Percentiles rank a stretch among this genome's conserved stretches.
These are phyloP conservation scores for Penicillium alfredii DNA, from an alignment of 495 filamentous ascomycete species.

Conservation along the genomic window DNA sequence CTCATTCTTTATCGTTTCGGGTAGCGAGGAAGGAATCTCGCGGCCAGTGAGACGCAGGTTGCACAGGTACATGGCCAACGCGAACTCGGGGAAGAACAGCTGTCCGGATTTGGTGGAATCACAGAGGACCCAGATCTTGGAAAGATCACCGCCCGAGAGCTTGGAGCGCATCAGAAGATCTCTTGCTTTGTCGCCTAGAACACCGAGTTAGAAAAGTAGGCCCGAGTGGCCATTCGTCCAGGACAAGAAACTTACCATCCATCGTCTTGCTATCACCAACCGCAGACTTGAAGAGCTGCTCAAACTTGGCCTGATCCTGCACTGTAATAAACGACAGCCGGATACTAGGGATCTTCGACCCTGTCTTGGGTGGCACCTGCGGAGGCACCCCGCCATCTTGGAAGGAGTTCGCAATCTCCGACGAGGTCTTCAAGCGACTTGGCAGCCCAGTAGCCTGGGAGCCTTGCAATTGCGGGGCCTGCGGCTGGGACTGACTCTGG, in stretches of 20 bases:
- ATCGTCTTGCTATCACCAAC: slow-evolving; percentile 82
- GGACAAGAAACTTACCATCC: slow-evolving; percentile 57
- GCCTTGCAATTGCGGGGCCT: slow-evolving; percentile 46
- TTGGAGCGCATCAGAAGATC: slow-evolving; percentile 85
- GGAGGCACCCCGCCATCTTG: slow-evolving; percentile 41
- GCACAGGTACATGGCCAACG: slow-evolving; percentile 97
- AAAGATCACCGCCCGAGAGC: slow-evolving; percentile 72
- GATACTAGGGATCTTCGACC: slow-evolving; percentile 85
- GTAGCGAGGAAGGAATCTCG: slow-evolving; percentile 63
- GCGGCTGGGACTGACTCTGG: slow-evolving; percentile 25
- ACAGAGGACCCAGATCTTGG: slow-evolving; percentile 89
- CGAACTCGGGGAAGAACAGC: slow-evolving; percentile 96
- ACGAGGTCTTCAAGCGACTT: slow-evolving; percentile 60
- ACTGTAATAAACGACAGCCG: slow-evolving; percentile 92
- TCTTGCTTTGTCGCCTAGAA: slow-evolving; percentile 70
- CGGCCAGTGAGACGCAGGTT: slow-evolving; percentile 88
- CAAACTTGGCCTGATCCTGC: slow-evolving; percentile 94
- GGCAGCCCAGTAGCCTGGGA: slow-evolving; percentile 33
- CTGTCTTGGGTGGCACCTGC: slow-evolving; percentile 48
- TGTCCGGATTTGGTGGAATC: slow-evolving; percentile 97
- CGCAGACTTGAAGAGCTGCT: slow-evolving; percentile 95
- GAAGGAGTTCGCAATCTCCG: slow-evolving; percentile 83
- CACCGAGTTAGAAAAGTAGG: slow-evolving; percentile 15
- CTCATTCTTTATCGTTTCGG: slow-evolving; percentile 87
- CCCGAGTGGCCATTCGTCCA: neutral